phyloP scores from a whole-genome alignment of 768 basidiomycete species.

The Xerocomellus dryophilus region DNA sequence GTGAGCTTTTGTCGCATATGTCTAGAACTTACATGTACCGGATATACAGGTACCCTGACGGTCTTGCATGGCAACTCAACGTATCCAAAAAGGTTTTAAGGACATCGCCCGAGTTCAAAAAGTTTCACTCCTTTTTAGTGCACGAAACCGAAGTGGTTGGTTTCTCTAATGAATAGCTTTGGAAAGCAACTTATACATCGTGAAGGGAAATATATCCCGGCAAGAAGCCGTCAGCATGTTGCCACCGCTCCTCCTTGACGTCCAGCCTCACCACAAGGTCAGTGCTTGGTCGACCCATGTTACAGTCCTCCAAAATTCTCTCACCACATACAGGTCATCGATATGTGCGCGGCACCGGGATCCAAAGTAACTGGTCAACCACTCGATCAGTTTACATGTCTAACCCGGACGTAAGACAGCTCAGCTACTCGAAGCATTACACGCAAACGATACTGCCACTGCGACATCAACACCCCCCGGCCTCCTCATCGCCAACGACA shows the following conservation, averaged over 20 bases:
- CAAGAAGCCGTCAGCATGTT: slow-evolving; percentile 99
- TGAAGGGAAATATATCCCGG: slow-evolving; percentile 88
- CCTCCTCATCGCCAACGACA: slow-evolving; percentile 92
- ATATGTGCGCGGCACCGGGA: slow-evolving; percentile 98
- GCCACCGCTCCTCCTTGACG: slow-evolving; percentile 92
- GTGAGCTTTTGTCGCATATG: slow-evolving; percentile 38
- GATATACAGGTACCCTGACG: slow-evolving; percentile 78
- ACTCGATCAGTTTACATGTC: background rate
- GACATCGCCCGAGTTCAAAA: slow-evolving; percentile 86
- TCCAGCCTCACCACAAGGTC: slow-evolving; percentile 87
- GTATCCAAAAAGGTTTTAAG: slow-evolving; percentile 85
- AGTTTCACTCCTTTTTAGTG: slow-evolving; percentile 93
- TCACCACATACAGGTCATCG: slow-evolving; percentile 59
- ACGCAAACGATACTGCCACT: slow-evolving; percentile 67
- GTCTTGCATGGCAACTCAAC: slow-evolving; percentile 96
- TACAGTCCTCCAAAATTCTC: background rate
- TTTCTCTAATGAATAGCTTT: slow-evolving; percentile 11
- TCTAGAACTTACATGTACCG: background rate
- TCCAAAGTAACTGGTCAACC: slow-evolving; percentile 62
- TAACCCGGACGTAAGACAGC: slow-evolving; percentile 58
- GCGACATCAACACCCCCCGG: slow-evolving; percentile 74
- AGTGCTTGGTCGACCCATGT: slow-evolving; percentile 17
- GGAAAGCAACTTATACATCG: background rate
- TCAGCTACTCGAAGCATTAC: slow-evolving; percentile 93
- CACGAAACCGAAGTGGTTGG: slow-evolving; percentile 96